These are phyloP conservation scores for Pythium sp. DNA, from an alignment of 352 stramenopile species.

Conservation along the genomic window DNA sequence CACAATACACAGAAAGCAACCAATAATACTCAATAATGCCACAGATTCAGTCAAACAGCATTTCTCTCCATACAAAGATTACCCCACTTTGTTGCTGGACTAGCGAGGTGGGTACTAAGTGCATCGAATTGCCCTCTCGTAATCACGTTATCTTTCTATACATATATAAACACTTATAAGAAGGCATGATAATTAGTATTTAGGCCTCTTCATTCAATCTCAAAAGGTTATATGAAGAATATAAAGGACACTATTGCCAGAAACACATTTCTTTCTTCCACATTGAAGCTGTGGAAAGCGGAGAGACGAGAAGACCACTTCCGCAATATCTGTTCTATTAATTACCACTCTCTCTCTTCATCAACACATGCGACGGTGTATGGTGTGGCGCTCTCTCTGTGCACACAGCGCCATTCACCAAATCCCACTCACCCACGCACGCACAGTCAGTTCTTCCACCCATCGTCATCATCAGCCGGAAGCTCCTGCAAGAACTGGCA, in stretches of 20 bases:
- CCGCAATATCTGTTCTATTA: slow-evolving; percentile 6
- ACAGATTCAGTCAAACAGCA: not conserved
- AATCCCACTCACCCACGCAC: not conserved
- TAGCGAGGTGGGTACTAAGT: not conserved
- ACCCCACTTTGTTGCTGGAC: not conserved
- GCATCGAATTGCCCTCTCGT: not conserved
- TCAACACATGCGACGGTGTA: not conserved
- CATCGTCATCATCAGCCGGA: not conserved
- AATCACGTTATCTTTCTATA: no score
- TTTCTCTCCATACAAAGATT: not conserved
- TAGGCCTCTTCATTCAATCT: no score
- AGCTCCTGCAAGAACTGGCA: not conserved
- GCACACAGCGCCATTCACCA: not conserved
- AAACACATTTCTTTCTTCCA: not conserved
- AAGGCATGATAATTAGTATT: not conserved
- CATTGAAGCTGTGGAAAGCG: slow-evolving; percentile 10
- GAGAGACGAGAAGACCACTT: not conserved
- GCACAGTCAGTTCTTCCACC: not conserved
- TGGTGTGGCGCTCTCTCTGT: not conserved
- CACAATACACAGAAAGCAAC: not conserved
- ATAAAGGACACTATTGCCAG: not conserved
- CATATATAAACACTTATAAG: no score
- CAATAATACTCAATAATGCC: not conserved
- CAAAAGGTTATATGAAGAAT: not conserved
- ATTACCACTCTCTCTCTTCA: not conserved